Evolutionary conservation across 768 basidiomycete species (phyloP), one percentile per base, ranked within the genome.

Genomic region (Suillus discolor): DNA sequence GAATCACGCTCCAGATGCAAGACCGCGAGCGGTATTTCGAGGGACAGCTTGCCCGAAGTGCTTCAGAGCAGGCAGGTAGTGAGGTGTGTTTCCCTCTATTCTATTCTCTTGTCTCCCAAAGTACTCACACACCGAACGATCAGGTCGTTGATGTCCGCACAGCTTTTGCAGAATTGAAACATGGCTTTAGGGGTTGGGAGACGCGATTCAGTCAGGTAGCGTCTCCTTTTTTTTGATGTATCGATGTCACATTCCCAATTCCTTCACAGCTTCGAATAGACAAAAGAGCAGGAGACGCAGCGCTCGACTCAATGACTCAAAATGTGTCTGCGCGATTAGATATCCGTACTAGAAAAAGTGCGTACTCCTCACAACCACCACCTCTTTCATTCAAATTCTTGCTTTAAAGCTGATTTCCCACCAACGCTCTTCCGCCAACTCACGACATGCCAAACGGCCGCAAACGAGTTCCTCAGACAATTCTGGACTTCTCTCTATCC

Each of bases 401-500:
- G 38, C 16, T 25, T 23, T 62, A 38, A 65, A 97, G 94, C 86
- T 66, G 89, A 92, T 47, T 88, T 99, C 41, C 93, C 95, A 1
- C 87, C 91, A 60, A 83, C 82, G 2, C 80, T 97, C 45, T 88
- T 93, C 71, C 83, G 87, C 63, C 89, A 95, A 78, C 91, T 98
- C 86, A 88, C 87, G 20, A 92, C 92, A 0, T 94, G 93, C 72
- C 95, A 97, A 73, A 94, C 94, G 1, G 91, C 96, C 4, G 91
- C 96, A 13, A 96, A 94, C 72, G 97, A 99, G 74, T 97, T 99
- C 75, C 82, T 99, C 16, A 89, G 97, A 36, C 97, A 99, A 74
- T 98, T 95, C 75, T 99, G 96, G 96, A 85, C 89, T 2, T 86
- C 94, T 2, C 85, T 92, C 60, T 91, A 94, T 68, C 96, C 95